Evolutionary conservation across 2,329 filamentous ascomycete species (phyloP).

Genomic region (Penicillium fuscoglaucum): DNA sequence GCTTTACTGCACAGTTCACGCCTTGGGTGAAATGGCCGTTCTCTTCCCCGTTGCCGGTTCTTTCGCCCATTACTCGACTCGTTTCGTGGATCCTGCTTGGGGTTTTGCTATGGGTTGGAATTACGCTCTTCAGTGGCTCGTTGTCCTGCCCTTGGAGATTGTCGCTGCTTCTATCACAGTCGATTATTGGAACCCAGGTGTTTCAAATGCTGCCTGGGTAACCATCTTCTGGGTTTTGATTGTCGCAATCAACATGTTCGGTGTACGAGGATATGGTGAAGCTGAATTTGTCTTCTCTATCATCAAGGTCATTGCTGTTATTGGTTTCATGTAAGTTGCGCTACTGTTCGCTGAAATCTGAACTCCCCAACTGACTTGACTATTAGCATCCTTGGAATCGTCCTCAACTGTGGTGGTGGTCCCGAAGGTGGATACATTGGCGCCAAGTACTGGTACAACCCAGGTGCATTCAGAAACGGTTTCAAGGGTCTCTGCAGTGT

Average conservation of each 20-base stretch:
- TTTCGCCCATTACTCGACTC: conserved; percentile 87
- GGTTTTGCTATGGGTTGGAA: conserved; percentile 97
- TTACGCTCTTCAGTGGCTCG: conserved; percentile 85
- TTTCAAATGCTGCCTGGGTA: conserved; percentile 75
- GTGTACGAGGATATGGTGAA: conserved; percentile 85
- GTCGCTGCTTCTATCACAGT: conserved; percentile 84
- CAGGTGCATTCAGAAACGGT: conserved; percentile 72
- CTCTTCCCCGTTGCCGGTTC: conserved; percentile 88
- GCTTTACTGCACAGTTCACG: conserved; percentile 90
- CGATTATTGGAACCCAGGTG: conserved; percentile 68
- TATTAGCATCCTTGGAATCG: conserved; percentile 73
- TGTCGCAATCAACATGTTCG: conserved; percentile 80
- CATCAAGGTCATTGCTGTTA: conserved; percentile 80
- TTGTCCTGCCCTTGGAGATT: conserved; percentile 79
- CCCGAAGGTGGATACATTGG: conserved; percentile 75
- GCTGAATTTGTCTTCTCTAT: conserved; percentile 86
- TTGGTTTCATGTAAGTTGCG: conserved; percentile 75
- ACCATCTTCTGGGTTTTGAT: conserved; percentile 77
- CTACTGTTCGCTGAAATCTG: background rate
- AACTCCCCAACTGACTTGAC: conserved; percentile 18
- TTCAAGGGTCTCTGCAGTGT: conserved; percentile 66
- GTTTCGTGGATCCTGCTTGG: conserved; percentile 92
- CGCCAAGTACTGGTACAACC: conserved; percentile 70
- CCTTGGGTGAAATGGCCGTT: conserved; percentile 87
- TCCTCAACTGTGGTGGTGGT: conserved; percentile 80